Base-by-base conservation (phyloP, 352 stramenopile species). In the Globisporangium uncinulatum region DNA sequence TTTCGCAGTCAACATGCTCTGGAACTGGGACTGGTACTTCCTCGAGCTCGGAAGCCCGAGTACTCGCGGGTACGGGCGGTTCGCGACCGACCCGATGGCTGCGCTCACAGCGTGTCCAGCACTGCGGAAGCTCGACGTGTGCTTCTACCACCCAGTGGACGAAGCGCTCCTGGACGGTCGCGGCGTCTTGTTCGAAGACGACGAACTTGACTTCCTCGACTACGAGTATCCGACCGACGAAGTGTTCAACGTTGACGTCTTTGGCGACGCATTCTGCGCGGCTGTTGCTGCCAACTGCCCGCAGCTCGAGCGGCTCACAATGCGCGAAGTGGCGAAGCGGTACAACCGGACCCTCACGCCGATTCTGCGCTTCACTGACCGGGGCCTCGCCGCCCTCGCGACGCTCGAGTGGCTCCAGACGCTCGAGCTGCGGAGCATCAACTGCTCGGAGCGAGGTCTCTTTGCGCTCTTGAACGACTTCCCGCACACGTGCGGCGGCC, bases 211-310 rank as follows among this genome's bases (percentile, higher is more conserved):
- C 4, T 63, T 68, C 17, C 43, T 69, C 24, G 45, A 48, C 13
- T 45, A 29, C 19, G 37, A 63, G 2, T 77, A 67, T 39, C 63
- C 58, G 4, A 60, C 56, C 1, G 51, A 76, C 24, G 73, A 78
- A 41, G 67, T 80, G 3, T 71, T 80, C 41, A 60, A 80, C 32
- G 53, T 78, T 6, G 61, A 71, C 43, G 52, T 80, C 3, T 80
- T 80, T 41, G 67, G 67, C 43, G 69, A 80, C 29, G 19, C 55
- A 21, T 76, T 80, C n/a, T 46, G 74, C 19, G 46, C 46, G 3
- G 48, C 66, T 17, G n/a, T 80, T 1, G 56, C 63, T 0, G 54
- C 57, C 17, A 59, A 59, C 14, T 61, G 58, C 4, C 63, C 61
- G 21, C 73, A 74, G 32, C 51, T 80, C n/a, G 58, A 65, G 8